Percentiles rank a stretch among this genome's conserved stretches.
These are phyloP conservation scores for Zizania palustris DNA, from an alignment of 202 grass and related monocot species.

Conservation along the genomic window DNA sequence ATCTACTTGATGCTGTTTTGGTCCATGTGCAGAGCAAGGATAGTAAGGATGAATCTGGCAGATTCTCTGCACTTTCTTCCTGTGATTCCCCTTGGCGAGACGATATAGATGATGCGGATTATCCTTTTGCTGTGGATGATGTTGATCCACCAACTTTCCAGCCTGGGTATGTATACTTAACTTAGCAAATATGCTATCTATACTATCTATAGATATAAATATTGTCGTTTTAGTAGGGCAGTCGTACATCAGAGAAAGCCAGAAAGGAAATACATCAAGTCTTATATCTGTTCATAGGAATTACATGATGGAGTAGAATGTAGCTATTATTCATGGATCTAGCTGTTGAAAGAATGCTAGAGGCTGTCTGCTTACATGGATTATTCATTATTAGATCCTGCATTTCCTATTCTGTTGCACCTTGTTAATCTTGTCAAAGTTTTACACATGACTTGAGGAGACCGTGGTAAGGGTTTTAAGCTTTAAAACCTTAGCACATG, in stretches of 20 bases:
- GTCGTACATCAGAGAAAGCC: background rate
- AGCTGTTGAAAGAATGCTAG: conserved; percentile 16
- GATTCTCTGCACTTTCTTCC: conserved; percentile 81
- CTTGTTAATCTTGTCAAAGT: conserved; percentile 26
- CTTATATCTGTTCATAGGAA: conserved; percentile 21
- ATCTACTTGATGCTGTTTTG: conserved; percentile 37
- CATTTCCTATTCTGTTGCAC: conserved; percentile 1
- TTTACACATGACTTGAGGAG: background rate
- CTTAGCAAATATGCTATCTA: conserved; percentile 4
- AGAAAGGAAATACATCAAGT: conserved; percentile 1
- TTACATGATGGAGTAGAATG: background rate
- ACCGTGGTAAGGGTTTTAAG: background rate
- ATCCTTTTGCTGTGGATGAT: conserved; percentile 89
- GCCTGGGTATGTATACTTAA: conserved; percentile 61
- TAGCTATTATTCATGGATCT: conserved; percentile 22
- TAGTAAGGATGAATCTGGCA: conserved; percentile 86
- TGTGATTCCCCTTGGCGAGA: conserved; percentile 74
- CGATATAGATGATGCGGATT: conserved; percentile 81
- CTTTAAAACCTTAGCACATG: background rate
- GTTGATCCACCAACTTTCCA: conserved; percentile 78
- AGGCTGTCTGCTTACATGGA: conserved; percentile 11
- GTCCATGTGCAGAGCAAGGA: conserved; percentile 54
- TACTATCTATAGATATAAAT: conserved; percentile 9
- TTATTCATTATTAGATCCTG: background rate
- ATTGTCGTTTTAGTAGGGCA: conserved; percentile 23